Base-by-base conservation (phyloP, 768 basidiomycete genomes). In the Phaeotremella skinneri region DNA sequence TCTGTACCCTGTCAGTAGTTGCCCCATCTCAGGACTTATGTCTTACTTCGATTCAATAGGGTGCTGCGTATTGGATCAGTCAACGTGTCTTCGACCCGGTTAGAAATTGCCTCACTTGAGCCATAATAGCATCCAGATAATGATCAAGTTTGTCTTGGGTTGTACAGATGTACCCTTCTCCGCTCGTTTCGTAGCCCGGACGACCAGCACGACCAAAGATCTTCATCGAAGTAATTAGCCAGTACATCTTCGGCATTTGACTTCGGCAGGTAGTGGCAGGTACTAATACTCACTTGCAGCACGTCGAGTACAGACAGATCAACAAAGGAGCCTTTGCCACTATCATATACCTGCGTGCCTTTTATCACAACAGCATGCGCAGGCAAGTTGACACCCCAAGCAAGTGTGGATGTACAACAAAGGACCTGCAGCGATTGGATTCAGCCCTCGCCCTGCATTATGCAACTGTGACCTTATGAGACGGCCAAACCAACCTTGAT, bases 351-450 rank as follows among this genome's bases (percentile, higher is more conserved):
- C 69, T 98, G 90, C 0, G 96, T 99, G 7, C 96, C 96, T 78
- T 99, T 99, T 80, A 96, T 97, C 63, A 96, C 79, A 54, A 96
- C 93, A 56, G 96, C 96, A 78, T 98, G 94, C 17, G 96, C 96
- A 31, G 96, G 96, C 62, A 99, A 80, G 77, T 99, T 99, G 66
- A 99, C 96, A 78, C 96, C 96, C 96, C 96, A 99, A 3, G 96
- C 96, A 42, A 99, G 82, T 2, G 96, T 99, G 4, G 96, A 91
- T 1, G 96, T 99, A 80, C 96, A 99, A 77, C 91, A 96, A 17
- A 99, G 81, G 51, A 99, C 93, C 93, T 96, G 67, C 34, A n/a
- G n/a, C n/a, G n/a, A n/a, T n/a, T n/a, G n/a, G n/a, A 29, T 1
- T 30, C 37, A 54, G 11, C 6, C 49, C 25, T 25, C 20, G 34